Percentiles rank a stretch among this genome's conserved stretches.
Evolutionary conservation across 768 basidiomycete genomes (phyloP).

Genomic region (Phanerochaete sordida): DNA sequence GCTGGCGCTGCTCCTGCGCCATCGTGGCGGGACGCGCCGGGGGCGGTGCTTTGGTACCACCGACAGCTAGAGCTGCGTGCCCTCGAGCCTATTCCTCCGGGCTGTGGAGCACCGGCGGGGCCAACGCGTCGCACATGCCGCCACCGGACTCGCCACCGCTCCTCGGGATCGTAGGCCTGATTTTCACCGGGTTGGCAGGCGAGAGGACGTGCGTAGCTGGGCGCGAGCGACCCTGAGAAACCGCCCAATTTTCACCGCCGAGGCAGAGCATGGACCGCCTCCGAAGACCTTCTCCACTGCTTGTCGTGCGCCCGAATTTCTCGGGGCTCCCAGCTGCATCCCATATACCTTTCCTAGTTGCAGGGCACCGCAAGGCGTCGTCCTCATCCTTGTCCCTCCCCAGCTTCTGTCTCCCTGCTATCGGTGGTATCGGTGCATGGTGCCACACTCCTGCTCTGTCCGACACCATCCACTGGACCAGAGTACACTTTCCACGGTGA

Average conservation of each 20-base stretch:
- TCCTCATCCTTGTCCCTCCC: not conserved
- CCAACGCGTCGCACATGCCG: not conserved
- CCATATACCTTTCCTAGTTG: not conserved
- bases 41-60: not conserved
- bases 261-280: not conserved
- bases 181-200: not conserved
- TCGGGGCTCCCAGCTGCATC: not conserved
- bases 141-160: not conserved
- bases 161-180: not conserved
- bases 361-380: not conserved
- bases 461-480: not conserved
- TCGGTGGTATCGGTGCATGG: not conserved
- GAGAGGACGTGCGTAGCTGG: not conserved
- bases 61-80: not conserved
- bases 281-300: no score
- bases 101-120: not conserved
- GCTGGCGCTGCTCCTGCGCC: not conserved
- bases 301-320: no score
- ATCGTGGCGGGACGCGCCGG: not conserved
- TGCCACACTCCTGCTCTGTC: not conserved
- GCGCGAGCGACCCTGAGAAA: not conserved
- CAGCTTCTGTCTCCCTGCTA: not conserved
- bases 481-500: not conserved
- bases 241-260: not conserved
- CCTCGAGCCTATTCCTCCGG: not conserved